phyloP scores from a whole-genome alignment of 495 filamentous ascomycete species.

The Penicillium canariense region DNA sequence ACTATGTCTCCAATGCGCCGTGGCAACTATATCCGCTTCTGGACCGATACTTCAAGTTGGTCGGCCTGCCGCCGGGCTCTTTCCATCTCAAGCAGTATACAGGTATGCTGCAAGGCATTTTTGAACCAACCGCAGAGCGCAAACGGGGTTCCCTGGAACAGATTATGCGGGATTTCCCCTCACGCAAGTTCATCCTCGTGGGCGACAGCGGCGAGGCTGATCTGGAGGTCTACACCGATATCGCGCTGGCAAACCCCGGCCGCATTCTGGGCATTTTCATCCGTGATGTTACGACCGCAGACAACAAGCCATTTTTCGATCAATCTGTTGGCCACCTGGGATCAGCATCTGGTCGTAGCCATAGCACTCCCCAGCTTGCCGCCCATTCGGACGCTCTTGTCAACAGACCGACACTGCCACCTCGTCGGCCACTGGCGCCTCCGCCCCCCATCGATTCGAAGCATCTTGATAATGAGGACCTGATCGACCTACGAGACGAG shows the following conservation, averaged over 20 bases:
- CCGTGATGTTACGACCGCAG: constrained; percentile 83
- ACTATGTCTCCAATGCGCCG: constrained; percentile 92
- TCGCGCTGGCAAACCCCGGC: constrained; percentile 78
- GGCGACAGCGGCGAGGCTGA: constrained; percentile 97
- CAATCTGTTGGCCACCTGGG: constrained; percentile 52
- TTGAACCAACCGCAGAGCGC: constrained; percentile 92
- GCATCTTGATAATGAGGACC: constrained; percentile 48
- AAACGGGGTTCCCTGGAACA: constrained; percentile 85
- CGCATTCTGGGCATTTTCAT: constrained; percentile 86
- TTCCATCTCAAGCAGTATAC: constrained; percentile 94
- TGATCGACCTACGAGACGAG: constrained; percentile 66
- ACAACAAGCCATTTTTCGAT: constrained; percentile 72
- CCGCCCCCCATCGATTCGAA: constrained; percentile 17
- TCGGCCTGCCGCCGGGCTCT: constrained; percentile 79
- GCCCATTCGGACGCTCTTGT: constrained; percentile 26
- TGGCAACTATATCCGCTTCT: constrained; percentile 95
- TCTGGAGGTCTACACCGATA: constrained; percentile 93
- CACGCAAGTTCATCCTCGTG: constrained; percentile 84
- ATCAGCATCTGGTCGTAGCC: constrained; percentile 15
- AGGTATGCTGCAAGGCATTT: constrained; percentile 95
- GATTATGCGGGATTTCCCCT: constrained; percentile 84
- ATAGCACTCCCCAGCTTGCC: constrained; percentile 29
- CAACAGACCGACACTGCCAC: constrained; percentile 38
- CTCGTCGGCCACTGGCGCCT: constrained; percentile 29
- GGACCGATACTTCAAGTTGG: constrained; percentile 73